These are phyloP conservation scores for Linnemannia elongata DNA, from an alignment of 192 early-diverging fungal species.

Conservation along the genomic window DNA sequence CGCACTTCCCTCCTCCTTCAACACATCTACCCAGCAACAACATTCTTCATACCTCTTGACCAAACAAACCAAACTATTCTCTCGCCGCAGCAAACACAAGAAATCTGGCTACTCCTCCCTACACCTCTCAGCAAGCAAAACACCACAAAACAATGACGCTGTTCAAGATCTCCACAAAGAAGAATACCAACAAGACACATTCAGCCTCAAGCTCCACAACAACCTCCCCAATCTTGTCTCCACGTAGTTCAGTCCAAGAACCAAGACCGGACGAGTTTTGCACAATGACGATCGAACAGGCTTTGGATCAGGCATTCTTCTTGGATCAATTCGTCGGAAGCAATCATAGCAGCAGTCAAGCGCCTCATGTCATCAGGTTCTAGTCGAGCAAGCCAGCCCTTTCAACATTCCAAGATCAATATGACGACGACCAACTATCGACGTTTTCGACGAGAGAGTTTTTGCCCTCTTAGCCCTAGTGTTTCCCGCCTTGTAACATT, in stretches of 20 bases:
- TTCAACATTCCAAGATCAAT: too few species aligned
- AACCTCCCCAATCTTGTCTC: slow-evolving; percentile 1
- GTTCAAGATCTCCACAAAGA: slow-evolving; percentile 11
- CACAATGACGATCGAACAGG: slow-evolving; percentile 24
- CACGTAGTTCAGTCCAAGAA: slow-evolving; percentile 12
- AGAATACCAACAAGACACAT: slow-evolving; percentile 11
- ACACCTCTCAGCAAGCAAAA: neutral
- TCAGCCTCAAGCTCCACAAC: slow-evolving; percentile 7
- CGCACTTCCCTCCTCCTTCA: too few species aligned
- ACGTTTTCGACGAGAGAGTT: too few species aligned
- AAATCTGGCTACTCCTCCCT: neutral
- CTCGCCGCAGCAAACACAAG: too few species aligned
- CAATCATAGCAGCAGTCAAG: neutral
- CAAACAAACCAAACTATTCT: too few species aligned
- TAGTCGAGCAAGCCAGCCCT: too few species aligned
- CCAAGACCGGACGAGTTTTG: slow-evolving; percentile 8
- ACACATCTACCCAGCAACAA: too few species aligned
- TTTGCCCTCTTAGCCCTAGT: too few species aligned
- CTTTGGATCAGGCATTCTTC: slow-evolving; percentile 1
- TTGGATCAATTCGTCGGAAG: neutral
- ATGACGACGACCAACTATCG: too few species aligned
- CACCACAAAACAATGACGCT: neutral
- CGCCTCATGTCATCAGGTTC: too few species aligned
- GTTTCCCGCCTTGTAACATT: neutral
- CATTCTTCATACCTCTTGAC: too few species aligned